Percentiles rank a stretch among this genome's conserved stretches.
Evolutionary conservation across 768 basidiomycete genomes (phyloP).

Genomic region (Russula ochroleuca): DNA sequence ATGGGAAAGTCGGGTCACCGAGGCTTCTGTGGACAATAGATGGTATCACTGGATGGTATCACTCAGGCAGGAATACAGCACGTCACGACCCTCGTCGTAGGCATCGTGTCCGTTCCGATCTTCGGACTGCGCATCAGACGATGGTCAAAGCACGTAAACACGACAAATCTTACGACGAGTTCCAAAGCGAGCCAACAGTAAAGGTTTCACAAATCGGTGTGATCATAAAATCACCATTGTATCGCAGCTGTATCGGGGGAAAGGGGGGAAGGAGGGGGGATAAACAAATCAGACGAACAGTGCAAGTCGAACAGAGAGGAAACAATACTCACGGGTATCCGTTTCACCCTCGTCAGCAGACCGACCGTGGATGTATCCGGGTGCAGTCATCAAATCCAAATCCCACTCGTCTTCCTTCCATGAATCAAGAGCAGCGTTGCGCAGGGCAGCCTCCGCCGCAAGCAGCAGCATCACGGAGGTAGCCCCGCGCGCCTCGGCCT

Average conservation of each 20-base stretch:
- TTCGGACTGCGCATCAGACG: neutral
- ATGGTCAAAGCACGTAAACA: neutral
- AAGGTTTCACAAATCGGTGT: neutral
- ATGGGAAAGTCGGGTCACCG: neutral
- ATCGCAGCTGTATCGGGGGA: neutral
- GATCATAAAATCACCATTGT: slow-evolving; percentile 8
- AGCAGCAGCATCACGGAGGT: neutral
- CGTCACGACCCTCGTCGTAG: neutral
- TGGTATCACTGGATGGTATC: neutral
- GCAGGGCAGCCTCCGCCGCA: slow-evolving; percentile 4
- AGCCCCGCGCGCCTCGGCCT: slow-evolving; percentile 10
- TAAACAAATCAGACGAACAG: neutral
- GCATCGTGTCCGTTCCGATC: neutral
- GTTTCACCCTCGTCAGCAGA: slow-evolving; percentile 19
- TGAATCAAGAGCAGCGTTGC: slow-evolving; percentile 17
- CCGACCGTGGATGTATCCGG: slow-evolving; percentile 26
- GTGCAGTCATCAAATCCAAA: slow-evolving; percentile 24
- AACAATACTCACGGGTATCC: slow-evolving; percentile 26
- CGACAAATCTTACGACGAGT: neutral
- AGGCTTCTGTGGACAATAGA: neutral
- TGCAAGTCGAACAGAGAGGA: fast-evolving
- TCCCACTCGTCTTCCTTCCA: slow-evolving; percentile 29
- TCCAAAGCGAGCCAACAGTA: neutral
- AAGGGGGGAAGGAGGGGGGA: neutral
- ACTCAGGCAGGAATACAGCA: neutral